These are phyloP conservation scores for Boletus pseudo-olivaceus DNA, from an alignment of 768 basidiomycete genomes.

Conservation along the genomic window DNA sequence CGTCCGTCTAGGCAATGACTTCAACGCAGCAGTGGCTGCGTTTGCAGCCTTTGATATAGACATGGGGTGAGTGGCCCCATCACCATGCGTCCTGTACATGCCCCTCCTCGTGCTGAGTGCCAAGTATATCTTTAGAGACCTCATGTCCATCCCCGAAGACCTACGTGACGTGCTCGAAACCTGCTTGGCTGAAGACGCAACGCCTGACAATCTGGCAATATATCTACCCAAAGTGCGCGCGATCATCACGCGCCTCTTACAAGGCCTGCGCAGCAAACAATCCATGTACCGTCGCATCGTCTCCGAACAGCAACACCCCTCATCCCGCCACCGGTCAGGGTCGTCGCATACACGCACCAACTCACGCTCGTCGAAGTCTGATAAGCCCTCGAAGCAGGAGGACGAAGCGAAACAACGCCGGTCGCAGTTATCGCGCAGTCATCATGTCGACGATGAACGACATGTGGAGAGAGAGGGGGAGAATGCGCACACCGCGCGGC, in stretches of 20 bases:
- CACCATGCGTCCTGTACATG: constrained; percentile 8
- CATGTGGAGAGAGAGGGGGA: constrained; percentile 38
- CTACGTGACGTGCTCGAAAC: constrained; percentile 85
- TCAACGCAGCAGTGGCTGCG: constrained; percentile 89
- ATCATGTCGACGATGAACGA: constrained; percentile 36
- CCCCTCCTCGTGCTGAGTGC: constrained; percentile 9
- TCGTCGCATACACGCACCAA: constrained; percentile 51
- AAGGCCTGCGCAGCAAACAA: constrained; percentile 92
- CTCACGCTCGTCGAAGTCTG: constrained; percentile 54
- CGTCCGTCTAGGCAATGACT: constrained; percentile 94
- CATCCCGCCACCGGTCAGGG: constrained; percentile 41
- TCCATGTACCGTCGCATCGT: constrained; percentile 77
- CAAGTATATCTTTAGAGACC: constrained; percentile 56
- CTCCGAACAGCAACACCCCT: constrained; percentile 50
- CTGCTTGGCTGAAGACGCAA: constrained; percentile 89
- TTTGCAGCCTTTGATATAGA: constrained; percentile 83
- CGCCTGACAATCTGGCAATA: constrained; percentile 75
- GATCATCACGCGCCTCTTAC: constrained; percentile 90
- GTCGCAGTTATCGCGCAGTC: constrained; percentile 44
- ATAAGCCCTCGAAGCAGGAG: constrained; percentile 37
- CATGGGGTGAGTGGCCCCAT: constrained; percentile 70
- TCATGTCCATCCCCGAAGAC: constrained; percentile 83
- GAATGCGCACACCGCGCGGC: constrained; percentile 34
- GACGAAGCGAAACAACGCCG: constrained; percentile 45
- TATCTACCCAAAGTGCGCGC: constrained; percentile 88